phyloP scores from a whole-genome alignment of 352 stramenopile species.

The Globisporangium cystogenes region DNA sequence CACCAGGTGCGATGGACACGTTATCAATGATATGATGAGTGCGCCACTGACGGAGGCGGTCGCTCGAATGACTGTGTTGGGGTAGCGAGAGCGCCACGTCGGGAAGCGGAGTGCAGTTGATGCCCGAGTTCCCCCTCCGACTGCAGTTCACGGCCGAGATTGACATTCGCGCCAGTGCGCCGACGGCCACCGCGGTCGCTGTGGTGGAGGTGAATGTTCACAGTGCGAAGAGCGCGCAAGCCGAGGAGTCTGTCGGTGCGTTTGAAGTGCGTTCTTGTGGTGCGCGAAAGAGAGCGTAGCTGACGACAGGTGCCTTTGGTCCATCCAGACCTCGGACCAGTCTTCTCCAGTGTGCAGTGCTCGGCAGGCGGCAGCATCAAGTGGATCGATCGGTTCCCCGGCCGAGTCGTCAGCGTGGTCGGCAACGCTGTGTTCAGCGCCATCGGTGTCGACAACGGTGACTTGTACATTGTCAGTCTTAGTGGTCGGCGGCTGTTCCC shows the following conservation, averaged over 20 bases:
- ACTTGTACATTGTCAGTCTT: constrained; percentile 59
- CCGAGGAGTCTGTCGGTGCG: constrained; percentile 45
- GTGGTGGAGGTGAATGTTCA: constrained; percentile 59
- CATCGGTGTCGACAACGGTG: constrained; percentile 51
- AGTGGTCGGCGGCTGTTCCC: constrained; percentile 72
- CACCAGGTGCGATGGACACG: constrained; percentile 34
- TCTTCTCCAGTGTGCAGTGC: constrained; percentile 75
- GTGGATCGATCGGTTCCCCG: constrained; percentile 80
- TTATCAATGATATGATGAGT: no score
- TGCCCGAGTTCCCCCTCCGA: constrained; percentile 53
- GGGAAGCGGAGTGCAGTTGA: constrained; percentile 25
- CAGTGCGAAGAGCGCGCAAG: constrained; percentile 42
- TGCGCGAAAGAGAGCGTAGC: background rate
- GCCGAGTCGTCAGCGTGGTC: constrained; percentile 39
- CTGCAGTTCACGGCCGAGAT: constrained; percentile 67
- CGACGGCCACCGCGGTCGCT: background rate
- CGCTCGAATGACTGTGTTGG: background rate
- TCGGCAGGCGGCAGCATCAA: constrained; percentile 40
- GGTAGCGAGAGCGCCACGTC: constrained; percentile 15
- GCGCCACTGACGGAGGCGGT: no score
- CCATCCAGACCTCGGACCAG: constrained; percentile 40
- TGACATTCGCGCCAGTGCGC: constrained; percentile 13
- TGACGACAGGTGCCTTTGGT: no score
- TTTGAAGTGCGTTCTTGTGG: background rate
- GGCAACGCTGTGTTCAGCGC: constrained; percentile 67